phyloP scores from a whole-genome alignment of 176 grass and related monocot genomes.

The Rhynchospora pubera region DNA sequence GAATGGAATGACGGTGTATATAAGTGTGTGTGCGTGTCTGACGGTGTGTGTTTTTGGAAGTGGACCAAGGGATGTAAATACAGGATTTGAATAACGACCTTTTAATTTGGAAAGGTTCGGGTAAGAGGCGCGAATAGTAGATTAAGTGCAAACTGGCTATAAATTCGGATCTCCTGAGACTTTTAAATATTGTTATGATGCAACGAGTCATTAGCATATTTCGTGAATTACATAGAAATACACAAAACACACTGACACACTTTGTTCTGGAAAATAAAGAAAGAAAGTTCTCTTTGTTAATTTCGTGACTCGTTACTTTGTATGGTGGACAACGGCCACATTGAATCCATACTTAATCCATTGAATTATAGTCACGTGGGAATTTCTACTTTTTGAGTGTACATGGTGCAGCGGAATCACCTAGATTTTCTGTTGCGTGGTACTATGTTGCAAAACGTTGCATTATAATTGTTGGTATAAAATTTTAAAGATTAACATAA shows the following conservation, averaged over 20 bases:
- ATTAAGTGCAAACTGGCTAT: background rate
- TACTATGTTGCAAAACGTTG: too few relatives aligned
- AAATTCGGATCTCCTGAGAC: background rate
- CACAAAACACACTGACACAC: too few relatives aligned
- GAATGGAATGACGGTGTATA: background rate
- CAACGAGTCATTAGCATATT: background rate
- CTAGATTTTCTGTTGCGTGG: too few relatives aligned
- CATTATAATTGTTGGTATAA: too few relatives aligned
- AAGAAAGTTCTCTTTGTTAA: too few relatives aligned
- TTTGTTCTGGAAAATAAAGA: too few relatives aligned
- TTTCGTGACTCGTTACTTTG: too few relatives aligned
- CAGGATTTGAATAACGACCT: background rate
- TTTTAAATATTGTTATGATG: background rate
- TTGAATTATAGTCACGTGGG: background rate
- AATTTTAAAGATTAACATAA: too few relatives aligned
- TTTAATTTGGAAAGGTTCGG: background rate
- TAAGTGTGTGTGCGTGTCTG: too few relatives aligned
- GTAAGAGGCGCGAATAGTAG: background rate
- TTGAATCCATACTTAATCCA: background rate
- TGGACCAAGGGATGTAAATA: background rate
- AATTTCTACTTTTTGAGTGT: background rate
- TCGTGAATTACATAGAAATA: too few relatives aligned
- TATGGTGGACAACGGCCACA: too few relatives aligned
- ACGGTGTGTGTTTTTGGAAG: too few relatives aligned
- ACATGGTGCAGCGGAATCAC: background rate